phyloP scores from a whole-genome alignment of 2,329 filamentous ascomycete genomes.

The Gremmenia infestans region DNA sequence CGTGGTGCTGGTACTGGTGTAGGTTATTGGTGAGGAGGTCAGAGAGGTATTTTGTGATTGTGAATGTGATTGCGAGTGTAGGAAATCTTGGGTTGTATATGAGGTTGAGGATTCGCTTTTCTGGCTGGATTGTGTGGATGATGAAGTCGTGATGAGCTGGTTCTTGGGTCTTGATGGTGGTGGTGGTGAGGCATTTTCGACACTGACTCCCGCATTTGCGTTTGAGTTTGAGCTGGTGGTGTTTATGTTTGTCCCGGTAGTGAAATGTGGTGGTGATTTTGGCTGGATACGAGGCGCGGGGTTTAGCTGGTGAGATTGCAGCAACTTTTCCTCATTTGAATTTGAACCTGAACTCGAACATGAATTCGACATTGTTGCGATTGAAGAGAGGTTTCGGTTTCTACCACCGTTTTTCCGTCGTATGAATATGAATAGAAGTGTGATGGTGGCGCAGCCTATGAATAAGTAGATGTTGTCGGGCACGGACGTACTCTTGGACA shows the following conservation, averaged over 20 bases:
- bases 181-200: too few species aligned
- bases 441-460: not conserved
- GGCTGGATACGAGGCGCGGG: not conserved
- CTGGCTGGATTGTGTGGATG: too few species aligned
- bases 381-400: too few species aligned
- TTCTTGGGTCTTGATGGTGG: too few species aligned
- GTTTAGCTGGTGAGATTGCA: not conserved
- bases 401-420: not conserved
- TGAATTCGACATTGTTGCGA: not conserved
- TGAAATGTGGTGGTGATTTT: not conserved
- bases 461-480: not conserved
- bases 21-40: not conserved
- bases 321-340: not conserved
- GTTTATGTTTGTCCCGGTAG: too few species aligned
- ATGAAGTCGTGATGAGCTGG: too few species aligned
- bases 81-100: too few species aligned
- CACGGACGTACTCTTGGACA: conserved; percentile 1
- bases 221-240: too few species aligned
- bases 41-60: too few species aligned
- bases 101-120: too few species aligned
- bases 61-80: too few species aligned
- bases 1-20: not conserved
- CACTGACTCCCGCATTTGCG: too few species aligned
- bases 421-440: not conserved
- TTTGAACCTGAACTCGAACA: not conserved